phyloP scores from a whole-genome alignment of 768 basidiomycete genomes.

The Mycena metata region DNA sequence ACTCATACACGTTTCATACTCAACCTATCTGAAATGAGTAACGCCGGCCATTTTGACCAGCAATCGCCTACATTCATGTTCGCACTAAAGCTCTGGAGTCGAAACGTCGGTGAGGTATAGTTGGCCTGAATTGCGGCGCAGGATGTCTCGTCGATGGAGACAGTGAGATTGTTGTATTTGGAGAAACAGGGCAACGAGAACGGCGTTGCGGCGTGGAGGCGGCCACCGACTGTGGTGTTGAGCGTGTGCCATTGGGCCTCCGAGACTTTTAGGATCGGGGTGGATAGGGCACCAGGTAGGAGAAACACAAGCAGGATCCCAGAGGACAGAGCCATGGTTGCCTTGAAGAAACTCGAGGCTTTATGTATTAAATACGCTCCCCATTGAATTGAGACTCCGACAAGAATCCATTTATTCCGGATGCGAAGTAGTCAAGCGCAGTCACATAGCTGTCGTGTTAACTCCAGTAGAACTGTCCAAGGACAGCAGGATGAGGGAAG shows the following conservation, averaged over 20 bases:
- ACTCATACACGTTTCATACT: conserved; percentile 28
- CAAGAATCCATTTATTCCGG: no score
- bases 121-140: conserved; percentile 16
- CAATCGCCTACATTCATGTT: conserved; percentile 29
- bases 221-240: conserved; percentile 23
- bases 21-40: no score
- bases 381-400: no score
- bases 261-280: not conserved
- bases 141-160: not conserved
- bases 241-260: conserved; percentile 7
- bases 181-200: conserved; percentile 29
- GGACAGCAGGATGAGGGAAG: no score
- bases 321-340: not conserved
- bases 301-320: not conserved
- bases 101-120: conserved; percentile 14
- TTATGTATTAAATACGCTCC: no score
- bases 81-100: conserved; percentile 17
- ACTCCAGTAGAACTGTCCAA: no score
- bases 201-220: conserved; percentile 13
- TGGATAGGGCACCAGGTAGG: not conserved
- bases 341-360: no score
- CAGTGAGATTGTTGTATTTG: conserved; percentile 15
- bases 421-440: no score
- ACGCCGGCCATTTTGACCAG: no score
- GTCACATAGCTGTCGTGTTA: no score